phyloP scores from a whole-genome alignment of 345 rosid genomes.

The Aurinia saxatilis region DNA sequence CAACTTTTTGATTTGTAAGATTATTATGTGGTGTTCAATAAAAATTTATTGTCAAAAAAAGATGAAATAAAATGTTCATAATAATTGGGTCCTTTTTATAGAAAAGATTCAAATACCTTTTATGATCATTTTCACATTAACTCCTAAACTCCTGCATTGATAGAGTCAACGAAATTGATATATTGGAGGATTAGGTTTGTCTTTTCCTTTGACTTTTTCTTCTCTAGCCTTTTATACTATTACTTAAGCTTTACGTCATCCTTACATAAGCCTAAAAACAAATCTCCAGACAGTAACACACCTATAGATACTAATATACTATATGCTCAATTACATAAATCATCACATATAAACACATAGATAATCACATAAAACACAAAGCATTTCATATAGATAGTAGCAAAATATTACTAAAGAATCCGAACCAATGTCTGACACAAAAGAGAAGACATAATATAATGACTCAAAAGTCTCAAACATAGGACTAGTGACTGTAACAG shows the following conservation, averaged over 20 bases:
- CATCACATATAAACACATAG: neutral
- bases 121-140: conserved; percentile 13
- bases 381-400: too few species aligned
- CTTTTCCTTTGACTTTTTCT: conserved; percentile 21
- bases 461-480: neutral
- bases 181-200: conserved; percentile 33
- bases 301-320: neutral
- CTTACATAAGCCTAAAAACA: conserved; percentile 6
- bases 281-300: neutral
- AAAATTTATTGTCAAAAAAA: neutral
- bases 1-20: neutral
- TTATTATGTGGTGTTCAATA: neutral
- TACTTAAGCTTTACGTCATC: conserved; percentile 20
- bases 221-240: neutral
- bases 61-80: neutral
- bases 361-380: too few species aligned
- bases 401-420: neutral
- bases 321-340: neutral
- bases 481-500: neutral
- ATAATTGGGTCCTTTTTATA: neutral
- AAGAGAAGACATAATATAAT: neutral
- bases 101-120: neutral
- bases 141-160: neutral
- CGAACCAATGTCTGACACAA: neutral
- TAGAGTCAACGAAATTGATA: conserved; percentile 18